A percentile compares a stretch with the other conserved stretches of the same genome.
These are phyloP conservation scores for Eucalyptus tenuipes DNA, from an alignment of 345 rosid genomes.

Conservation along the genomic window DNA sequence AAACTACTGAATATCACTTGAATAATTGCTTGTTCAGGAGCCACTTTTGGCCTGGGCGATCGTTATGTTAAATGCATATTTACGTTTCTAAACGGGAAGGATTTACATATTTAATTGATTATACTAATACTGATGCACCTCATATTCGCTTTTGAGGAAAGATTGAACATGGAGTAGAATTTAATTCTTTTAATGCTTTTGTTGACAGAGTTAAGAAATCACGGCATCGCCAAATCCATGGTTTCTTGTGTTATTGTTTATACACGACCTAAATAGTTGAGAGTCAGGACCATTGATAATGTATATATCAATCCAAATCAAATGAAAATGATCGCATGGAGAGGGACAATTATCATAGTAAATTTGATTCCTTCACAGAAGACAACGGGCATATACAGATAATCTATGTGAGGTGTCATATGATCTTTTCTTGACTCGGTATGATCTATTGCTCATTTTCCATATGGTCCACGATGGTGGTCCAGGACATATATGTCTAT, in stretches of 20 bases:
- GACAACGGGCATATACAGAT: background rate
- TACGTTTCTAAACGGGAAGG: background rate
- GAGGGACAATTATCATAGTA: background rate
- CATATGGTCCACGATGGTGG: background rate
- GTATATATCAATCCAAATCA: background rate
- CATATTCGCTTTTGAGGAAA: background rate
- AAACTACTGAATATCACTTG: background rate
- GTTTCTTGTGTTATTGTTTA: background rate
- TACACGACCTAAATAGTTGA: background rate
- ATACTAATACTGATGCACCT: background rate
- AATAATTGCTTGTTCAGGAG: background rate
- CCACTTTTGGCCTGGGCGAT: background rate
- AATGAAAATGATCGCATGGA: background rate
- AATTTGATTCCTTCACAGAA: background rate
- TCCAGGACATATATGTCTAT: background rate
- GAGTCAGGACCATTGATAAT: background rate
- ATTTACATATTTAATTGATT: background rate
- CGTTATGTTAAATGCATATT: background rate
- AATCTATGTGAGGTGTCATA: background rate
- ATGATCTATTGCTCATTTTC: background rate
- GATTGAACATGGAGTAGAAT: background rate
- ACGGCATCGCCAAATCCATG: background rate
- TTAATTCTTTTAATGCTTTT: background rate
- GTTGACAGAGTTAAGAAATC: background rate
- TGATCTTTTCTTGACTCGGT: background rate